phyloP scores from a whole-genome alignment of 2,329 filamentous ascomycete species.

The Botrytis galanthina region DNA sequence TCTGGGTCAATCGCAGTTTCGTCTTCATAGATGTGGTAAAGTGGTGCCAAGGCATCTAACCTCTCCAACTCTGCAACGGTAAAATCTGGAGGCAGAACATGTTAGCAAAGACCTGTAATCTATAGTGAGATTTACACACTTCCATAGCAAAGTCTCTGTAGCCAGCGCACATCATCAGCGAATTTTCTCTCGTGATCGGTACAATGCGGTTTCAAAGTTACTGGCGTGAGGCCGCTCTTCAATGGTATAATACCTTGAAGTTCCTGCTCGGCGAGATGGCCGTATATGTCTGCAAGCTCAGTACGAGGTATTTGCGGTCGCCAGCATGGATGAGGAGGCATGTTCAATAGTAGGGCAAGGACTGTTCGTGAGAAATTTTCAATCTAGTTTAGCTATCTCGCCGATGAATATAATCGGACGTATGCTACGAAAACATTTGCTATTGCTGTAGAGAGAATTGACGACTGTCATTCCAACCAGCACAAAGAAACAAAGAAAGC shows the following conservation, averaged over 20 bases:
- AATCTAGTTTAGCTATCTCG: not conserved
- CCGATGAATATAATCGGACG: not conserved
- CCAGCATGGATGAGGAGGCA: not conserved
- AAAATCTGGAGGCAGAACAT: not conserved
- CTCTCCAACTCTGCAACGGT: slow-evolving; percentile 17
- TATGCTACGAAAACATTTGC: not conserved
- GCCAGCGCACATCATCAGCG: slow-evolving; percentile 9
- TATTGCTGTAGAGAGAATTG: no score
- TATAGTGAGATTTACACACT: not conserved
- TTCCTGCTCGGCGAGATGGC: not conserved
- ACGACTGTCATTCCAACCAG: not conserved
- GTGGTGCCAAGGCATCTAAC: not conserved
- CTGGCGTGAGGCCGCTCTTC: slow-evolving; percentile 20
- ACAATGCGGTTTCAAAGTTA: not conserved
- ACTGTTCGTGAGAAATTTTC: not conserved
- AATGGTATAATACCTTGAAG: slow-evolving; percentile 6
- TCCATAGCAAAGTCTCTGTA: not conserved
- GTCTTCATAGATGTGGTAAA: not conserved
- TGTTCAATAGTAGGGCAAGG: not conserved
- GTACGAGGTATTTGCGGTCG: slow-evolving; percentile 3
- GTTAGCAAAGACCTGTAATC: not conserved
- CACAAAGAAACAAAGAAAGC: not conserved
- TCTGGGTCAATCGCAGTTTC: not conserved
- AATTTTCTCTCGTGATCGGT: not conserved
- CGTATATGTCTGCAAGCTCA: slow-evolving; percentile 8